Conservation (phyloP, 2,329 filamentous ascomycete species). For the Hirsutella minnesotensis region DNA sequence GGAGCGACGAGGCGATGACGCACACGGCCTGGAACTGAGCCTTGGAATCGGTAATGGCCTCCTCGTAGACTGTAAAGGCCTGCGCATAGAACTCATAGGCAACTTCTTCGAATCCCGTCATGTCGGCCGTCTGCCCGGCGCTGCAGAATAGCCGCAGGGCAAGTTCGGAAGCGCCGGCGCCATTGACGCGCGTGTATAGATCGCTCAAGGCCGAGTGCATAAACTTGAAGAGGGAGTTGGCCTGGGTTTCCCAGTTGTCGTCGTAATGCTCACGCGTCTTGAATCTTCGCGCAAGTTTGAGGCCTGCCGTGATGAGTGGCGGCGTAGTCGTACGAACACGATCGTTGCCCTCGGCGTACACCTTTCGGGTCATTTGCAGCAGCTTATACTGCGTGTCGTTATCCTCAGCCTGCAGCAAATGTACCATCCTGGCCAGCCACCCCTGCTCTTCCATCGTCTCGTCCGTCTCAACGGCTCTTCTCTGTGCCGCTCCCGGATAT, state of each 20-base stretch:
- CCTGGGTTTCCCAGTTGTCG: conserved; percentile 51
- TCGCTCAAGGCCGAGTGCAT: conserved; percentile 80
- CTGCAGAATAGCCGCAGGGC: conserved; percentile 81
- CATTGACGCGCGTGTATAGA: conserved; percentile 74
- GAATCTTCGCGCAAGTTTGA: conserved; percentile 80
- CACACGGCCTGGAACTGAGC: conserved; percentile 98
- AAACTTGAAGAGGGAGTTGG: conserved; percentile 83
- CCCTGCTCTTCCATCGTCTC: conserved; percentile 98
- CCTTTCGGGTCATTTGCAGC: conserved; percentile 75
- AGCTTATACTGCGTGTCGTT: conserved; percentile 94
- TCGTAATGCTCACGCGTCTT: conserved; percentile 81
- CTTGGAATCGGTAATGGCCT: conserved; percentile 87
- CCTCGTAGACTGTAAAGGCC: conserved; percentile 95
- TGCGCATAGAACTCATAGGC: conserved; percentile 98
- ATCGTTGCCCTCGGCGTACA: conserved; percentile 85
- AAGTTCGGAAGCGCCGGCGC: conserved; percentile 70
- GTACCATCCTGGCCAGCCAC: conserved; percentile 86
- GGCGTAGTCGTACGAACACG: conserved; percentile 93
- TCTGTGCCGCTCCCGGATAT: conserved; percentile 70
- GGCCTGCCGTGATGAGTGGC: conserved; percentile 75
- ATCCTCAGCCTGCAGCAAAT: conserved; percentile 69
- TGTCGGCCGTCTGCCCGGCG: conserved; percentile 85
- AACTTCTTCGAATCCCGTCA: conserved; percentile 86
- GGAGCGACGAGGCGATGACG: conserved; percentile 79
- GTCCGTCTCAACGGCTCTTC: conserved; percentile 73